These are phyloP conservation scores for Yarrowia sp. DNA, from an alignment of 805 yeast genomes.

Conservation along the genomic window DNA sequence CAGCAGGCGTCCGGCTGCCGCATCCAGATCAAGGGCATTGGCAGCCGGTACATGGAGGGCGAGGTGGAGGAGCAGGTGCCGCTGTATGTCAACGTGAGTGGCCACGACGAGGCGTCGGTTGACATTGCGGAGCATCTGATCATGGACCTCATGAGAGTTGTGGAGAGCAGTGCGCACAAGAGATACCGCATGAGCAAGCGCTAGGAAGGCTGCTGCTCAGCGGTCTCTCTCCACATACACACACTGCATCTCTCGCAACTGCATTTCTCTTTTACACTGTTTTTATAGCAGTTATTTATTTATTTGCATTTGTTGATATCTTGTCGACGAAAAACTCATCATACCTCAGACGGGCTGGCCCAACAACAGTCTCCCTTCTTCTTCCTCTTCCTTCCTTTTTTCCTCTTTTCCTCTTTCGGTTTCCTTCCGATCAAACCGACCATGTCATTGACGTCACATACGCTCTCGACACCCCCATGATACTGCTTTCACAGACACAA, in stretches of 20 bases:
- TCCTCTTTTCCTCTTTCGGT: neutral
- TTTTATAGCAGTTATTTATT: neutral
- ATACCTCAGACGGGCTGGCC: neutral
- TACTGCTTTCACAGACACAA: neutral
- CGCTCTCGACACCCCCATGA: neutral
- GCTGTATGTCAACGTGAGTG: conserved; percentile 35
- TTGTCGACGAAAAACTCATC: neutral
- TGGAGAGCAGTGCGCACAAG: conserved; percentile 30
- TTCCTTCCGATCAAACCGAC: neutral
- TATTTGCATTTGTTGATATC: neutral
- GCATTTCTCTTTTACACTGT: neutral
- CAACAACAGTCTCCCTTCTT: neutral
- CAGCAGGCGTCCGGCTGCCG: conserved; percentile 36
- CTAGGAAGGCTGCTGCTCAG: no score
- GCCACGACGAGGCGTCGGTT: conserved; percentile 31
- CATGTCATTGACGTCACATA: no score
- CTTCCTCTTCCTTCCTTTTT: neutral
- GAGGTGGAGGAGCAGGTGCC: conserved; percentile 38
- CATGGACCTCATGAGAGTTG: conserved; percentile 34
- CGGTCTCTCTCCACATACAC: neutral
- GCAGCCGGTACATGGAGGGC: conserved; percentile 38
- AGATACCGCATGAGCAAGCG: conserved; percentile 2
- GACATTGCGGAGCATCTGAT: conserved; percentile 34
- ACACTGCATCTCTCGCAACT: neutral
- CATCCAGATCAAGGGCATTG: conserved; percentile 39